Conservation (phyloP, 164 flowering plant species). For the Protea cynaroides region DNA sequence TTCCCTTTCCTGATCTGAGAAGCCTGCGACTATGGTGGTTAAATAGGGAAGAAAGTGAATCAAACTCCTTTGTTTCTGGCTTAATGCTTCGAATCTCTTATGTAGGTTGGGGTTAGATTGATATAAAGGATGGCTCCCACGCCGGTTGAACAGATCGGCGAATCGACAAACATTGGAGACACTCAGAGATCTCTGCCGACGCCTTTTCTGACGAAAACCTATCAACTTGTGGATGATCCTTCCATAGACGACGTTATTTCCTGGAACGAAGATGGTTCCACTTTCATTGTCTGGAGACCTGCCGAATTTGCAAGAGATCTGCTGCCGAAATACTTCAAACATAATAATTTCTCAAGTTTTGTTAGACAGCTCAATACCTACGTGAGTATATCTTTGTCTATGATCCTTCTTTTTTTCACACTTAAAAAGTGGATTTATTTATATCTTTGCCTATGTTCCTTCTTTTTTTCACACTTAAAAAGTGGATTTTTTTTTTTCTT, state of each 20-base stretch:
- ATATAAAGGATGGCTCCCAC: not conserved
- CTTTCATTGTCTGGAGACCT: not conserved
- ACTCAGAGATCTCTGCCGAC: not conserved
- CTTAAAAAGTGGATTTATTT: not conserved
- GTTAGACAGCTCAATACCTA: not conserved
- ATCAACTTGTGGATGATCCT: not conserved
- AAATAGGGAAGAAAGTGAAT: too few relatives aligned
- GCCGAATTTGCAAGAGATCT: not conserved
- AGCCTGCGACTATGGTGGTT: too few relatives aligned
- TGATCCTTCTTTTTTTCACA: not conserved
- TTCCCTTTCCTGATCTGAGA: not conserved
- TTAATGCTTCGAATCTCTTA: not conserved
- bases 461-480: not conserved
- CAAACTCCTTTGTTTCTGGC: too few relatives aligned
- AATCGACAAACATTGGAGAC: not conserved
- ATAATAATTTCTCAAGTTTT: not conserved
- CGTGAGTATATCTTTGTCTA: not conserved
- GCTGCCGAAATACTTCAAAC: not conserved
- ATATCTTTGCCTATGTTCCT: not conserved
- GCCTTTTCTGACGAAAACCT: not conserved
- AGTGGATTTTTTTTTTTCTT: not conserved
- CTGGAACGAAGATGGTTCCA: not conserved
- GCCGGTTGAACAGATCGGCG: slow-evolving; percentile 1
- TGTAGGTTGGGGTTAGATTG: not conserved
- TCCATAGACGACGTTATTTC: not conserved